A percentile compares a stretch with the other conserved stretches of the same genome.
These are phyloP conservation scores for Termitomyces sp. DNA, from an alignment of 768 basidiomycete species.

Conservation along the genomic window DNA sequence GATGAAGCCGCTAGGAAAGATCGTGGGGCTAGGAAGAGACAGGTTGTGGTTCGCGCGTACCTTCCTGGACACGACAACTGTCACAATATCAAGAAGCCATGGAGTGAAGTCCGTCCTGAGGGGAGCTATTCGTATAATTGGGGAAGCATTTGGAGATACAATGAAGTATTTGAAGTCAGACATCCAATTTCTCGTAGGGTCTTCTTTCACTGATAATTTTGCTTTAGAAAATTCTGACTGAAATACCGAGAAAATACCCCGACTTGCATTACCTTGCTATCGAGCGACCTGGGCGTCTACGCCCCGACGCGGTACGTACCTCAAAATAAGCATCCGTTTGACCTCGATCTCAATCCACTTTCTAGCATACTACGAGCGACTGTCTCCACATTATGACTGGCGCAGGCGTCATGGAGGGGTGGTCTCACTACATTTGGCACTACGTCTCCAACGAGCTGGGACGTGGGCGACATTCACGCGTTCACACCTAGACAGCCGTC, in stretches of 20 bases:
- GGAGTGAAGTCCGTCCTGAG: constrained; percentile 41
- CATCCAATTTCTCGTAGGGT: neutral
- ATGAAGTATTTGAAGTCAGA: constrained; percentile 55
- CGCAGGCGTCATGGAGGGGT: constrained; percentile 47
- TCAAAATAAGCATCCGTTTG: neutral
- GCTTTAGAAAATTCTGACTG: constrained; percentile 37
- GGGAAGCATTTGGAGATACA: constrained; percentile 57
- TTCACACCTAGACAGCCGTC: constrained; percentile 5
- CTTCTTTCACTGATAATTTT: constrained; percentile 2
- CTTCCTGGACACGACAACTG: constrained; percentile 67
- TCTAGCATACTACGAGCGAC: constrained; percentile 39
- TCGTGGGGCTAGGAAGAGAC: constrained; percentile 24
- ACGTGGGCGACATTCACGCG: constrained; percentile 13
- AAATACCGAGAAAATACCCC: constrained; percentile 36
- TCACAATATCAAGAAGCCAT: constrained; percentile 45
- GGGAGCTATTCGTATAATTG: constrained; percentile 60
- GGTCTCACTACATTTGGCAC: constrained; percentile 50
- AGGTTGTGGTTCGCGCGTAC: constrained; percentile 59
- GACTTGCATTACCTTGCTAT: constrained; percentile 59
- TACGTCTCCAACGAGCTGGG: constrained; percentile 30
- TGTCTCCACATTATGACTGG: constrained; percentile 49
- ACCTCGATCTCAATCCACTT: neutral
- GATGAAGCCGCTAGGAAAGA: constrained; percentile 27
- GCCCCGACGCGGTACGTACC: constrained; percentile 60
- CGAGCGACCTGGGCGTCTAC: constrained; percentile 56